Conservation (phyloP, 306 rosid genomes). For the Malus fusca region DNA sequence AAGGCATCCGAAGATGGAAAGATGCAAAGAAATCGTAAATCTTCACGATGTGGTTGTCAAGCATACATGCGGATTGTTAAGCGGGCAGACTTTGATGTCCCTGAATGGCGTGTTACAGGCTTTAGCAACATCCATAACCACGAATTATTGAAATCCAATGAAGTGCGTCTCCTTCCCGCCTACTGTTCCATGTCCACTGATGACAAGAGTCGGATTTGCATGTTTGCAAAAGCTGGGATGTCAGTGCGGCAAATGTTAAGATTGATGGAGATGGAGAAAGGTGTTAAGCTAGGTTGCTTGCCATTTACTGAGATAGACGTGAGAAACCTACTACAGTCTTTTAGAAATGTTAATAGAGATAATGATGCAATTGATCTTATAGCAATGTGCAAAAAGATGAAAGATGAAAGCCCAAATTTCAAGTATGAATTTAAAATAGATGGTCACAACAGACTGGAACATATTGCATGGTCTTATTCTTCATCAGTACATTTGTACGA, state of each 20-base stretch:
- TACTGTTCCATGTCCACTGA: conserved; percentile 66
- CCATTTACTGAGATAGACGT: conserved; percentile 77
- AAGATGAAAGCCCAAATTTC: conserved; percentile 70
- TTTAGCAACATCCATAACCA: conserved; percentile 78
- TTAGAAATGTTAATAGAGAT: conserved; percentile 68
- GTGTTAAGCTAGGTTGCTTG: conserved; percentile 74
- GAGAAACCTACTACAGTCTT: conserved; percentile 71
- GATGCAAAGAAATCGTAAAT: conserved; percentile 78
- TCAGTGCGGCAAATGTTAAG: conserved; percentile 86
- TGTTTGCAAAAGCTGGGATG: conserved; percentile 93
- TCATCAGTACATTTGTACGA: conserved; percentile 54
- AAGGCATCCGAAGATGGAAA: conserved; percentile 78
- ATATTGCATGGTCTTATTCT: conserved; percentile 72
- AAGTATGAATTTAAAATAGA: conserved; percentile 75
- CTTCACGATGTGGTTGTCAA: conserved; percentile 78
- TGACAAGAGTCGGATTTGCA: conserved; percentile 81
- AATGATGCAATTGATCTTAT: conserved; percentile 79
- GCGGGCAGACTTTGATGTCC: conserved; percentile 67
- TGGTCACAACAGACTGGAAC: conserved; percentile 64
- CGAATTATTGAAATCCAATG: conserved; percentile 57
- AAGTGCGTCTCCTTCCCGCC: conserved; percentile 56
- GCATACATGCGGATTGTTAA: conserved; percentile 82
- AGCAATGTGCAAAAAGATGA: conserved; percentile 71
- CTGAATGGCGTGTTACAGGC: conserved; percentile 93
- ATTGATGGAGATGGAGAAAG: conserved; percentile 83